Conservation (phyloP, 768 basidiomycete genomes). For the Rossbeevera mucosa region DNA sequence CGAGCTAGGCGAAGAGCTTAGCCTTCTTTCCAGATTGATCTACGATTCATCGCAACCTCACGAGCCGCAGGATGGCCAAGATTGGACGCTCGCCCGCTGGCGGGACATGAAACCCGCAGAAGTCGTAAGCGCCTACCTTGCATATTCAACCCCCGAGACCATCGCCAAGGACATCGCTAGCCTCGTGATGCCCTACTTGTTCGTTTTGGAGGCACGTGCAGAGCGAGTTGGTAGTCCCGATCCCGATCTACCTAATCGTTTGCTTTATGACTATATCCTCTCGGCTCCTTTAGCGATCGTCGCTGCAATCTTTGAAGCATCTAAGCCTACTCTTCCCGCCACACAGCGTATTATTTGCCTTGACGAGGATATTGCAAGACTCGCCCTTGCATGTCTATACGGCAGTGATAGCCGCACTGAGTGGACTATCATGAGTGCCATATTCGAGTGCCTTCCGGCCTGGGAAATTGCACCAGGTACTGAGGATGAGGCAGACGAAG, state of each 20-base stretch:
- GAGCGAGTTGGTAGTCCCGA: constrained; percentile 78
- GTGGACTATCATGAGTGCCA: constrained; percentile 82
- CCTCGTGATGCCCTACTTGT: constrained; percentile 89
- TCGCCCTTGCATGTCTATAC: constrained; percentile 88
- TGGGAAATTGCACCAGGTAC: constrained; percentile 64
- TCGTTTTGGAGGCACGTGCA: constrained; percentile 82
- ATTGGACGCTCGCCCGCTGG: constrained; percentile 81
- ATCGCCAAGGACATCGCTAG: constrained; percentile 64
- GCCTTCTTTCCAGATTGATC: constrained; percentile 77
- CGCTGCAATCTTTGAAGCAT: constrained; percentile 80
- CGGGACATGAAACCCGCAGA: constrained; percentile 56
- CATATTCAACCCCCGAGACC: constrained; percentile 60
- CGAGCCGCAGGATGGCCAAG: constrained; percentile 41
- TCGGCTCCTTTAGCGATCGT: constrained; percentile 61
- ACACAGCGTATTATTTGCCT: constrained; percentile 70
- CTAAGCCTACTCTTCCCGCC: constrained; percentile 79
- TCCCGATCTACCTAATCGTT: constrained; percentile 54
- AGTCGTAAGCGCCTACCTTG: constrained; percentile 72
- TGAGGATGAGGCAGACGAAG: constrained; percentile 65
- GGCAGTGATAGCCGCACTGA: constrained; percentile 66
- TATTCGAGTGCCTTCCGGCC: constrained; percentile 95
- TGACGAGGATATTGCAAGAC: constrained; percentile 78
- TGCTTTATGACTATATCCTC: constrained; percentile 71
- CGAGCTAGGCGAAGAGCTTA: constrained; percentile 86
- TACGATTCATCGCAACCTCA: constrained; percentile 65